Base-by-base conservation (phyloP, 352 stramenopile species). In the Pythium pyrilobum region DNA sequence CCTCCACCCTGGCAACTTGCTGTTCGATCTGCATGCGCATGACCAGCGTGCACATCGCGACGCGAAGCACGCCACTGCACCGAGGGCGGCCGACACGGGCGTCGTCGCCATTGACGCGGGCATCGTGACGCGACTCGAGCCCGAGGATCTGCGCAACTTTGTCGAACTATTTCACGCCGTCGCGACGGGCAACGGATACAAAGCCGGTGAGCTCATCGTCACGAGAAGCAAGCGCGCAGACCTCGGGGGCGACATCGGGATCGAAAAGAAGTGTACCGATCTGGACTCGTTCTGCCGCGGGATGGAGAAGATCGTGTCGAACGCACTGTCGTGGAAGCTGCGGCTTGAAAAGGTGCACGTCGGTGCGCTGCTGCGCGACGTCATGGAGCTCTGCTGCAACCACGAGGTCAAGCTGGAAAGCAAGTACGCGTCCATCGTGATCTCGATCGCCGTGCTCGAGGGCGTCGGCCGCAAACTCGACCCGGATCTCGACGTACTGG, bases 361-460 rank as follows among this genome's bases (percentile, higher is more conserved):
- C 3, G 83, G 83, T 32, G 64, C 76, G 31, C 52, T 91, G 49
- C 56, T 93, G 10, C 71, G 77, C 4, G 66, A 90, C 40, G 83
- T 94, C 32, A 76, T 94, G 61, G 92, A 96, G 63, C 74, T 98
- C 20, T 96, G 91, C 42, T 96, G 92, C 59, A 74, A 67, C 5
- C 82, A 98, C 55, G 77, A 96, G 54, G 95, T 98, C 7, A 93
- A 96, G 57, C 72, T 98, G 18, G 92, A 98, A 62, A 81, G 88
- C 38, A 92, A 95, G 25, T 98, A 97, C 60, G 83, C 97, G 36
- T 97, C 95, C 49, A 95, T 96, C 44, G 88, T 96, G 18, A 80
- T 98, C 36, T 96, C 91, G 6, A 95, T 97, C 51, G 93, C 92
- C 37, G 95, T 98, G 45, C 84, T 98, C 40, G 94, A 98, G 62